These are phyloP conservation scores for Ophiocordyceps camponoti-leonardi DNA, from an alignment of 2,329 filamentous ascomycete genomes.

Conservation along the genomic window DNA sequence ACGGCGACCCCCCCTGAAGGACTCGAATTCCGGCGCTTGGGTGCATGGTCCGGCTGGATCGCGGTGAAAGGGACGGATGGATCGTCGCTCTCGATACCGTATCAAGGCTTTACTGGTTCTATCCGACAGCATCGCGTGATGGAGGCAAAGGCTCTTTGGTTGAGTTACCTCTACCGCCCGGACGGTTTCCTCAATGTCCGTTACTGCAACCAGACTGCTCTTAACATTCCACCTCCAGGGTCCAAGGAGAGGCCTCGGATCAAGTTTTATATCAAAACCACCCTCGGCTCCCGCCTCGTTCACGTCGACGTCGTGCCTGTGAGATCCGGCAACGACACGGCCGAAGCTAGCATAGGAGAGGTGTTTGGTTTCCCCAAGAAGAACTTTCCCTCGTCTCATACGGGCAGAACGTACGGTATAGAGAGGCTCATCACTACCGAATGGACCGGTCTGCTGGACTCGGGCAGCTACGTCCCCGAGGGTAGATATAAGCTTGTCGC, in stretches of 20 bases:
- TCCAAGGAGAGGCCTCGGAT: neutral
- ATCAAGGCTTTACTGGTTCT: constrained; percentile 9
- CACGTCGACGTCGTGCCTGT: neutral
- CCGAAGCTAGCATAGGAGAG: neutral
- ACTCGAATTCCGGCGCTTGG: constrained; percentile 16
- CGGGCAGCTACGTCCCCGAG: neutral
- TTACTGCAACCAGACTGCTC: neutral
- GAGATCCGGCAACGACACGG: neutral
- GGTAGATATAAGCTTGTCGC: neutral
- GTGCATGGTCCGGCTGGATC: constrained; percentile 25
- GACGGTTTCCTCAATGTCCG: neutral
- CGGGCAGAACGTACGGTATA: neutral
- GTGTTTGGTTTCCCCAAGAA: neutral
- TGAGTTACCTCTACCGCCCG: neutral
- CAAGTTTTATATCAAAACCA: neutral
- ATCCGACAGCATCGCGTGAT: neutral
- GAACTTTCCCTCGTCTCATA: neutral
- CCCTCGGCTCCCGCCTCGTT: neutral
- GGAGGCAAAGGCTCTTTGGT: neutral
- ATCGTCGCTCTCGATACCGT: constrained; percentile 19
- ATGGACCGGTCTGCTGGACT: neutral
- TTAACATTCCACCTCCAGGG: neutral
- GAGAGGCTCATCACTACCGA: neutral
- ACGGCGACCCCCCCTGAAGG: neutral
- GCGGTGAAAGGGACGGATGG: constrained; percentile 22